Evolutionary conservation across 495 filamentous ascomycete genomes (phyloP), one percentile per base, ranked within the genome.

Genomic region (Hyaloscypha variabilis): DNA sequence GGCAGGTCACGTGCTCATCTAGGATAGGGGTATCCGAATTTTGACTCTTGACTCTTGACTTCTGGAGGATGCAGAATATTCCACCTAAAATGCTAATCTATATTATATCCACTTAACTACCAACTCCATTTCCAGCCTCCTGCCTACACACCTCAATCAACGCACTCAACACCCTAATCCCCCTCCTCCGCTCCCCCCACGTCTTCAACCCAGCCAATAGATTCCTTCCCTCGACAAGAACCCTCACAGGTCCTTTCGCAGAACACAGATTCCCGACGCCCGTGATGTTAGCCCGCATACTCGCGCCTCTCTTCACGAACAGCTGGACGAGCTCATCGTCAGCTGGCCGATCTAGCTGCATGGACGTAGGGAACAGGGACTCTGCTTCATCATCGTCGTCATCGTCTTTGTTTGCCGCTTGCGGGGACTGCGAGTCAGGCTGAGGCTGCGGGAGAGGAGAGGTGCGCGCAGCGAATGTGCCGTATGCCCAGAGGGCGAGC

Each of bases 291-390:
- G 76, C 81, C 31, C 70, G 73, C 81, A 86, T 85, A 6, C 55
- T 67, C n/a, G 76, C 74, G 11, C 83, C 83, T 31, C 75, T 72
- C 8, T 80, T 73, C 10, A 86, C 80, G 71, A 83, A 86, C 8
- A 80, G 69, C 60, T 84, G 83, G 13, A 83, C 81, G 6, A 85
- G 71, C 62, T 85, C 82, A 69, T 86, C 83, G 67, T 85, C 81
- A 55, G 78, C 81, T 1, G 83, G 83, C 21, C 80, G 72, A 60
- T 86, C 83, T 6, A 86, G 73, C 58, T 81, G 79, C 51, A 86
- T 79, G 21, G 78, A 77, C 21, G 69, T 76, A 6, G 77, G 63
- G 58, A 66, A 66, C 21, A 53, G 42, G 1, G 63, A 63, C 14
- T 58, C 39, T 1, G 49, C 24, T 19, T 67, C 64, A 2, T 63